Conservation (phyloP, 2,329 filamentous ascomycete species). For the Talaromyces sp. region DNA sequence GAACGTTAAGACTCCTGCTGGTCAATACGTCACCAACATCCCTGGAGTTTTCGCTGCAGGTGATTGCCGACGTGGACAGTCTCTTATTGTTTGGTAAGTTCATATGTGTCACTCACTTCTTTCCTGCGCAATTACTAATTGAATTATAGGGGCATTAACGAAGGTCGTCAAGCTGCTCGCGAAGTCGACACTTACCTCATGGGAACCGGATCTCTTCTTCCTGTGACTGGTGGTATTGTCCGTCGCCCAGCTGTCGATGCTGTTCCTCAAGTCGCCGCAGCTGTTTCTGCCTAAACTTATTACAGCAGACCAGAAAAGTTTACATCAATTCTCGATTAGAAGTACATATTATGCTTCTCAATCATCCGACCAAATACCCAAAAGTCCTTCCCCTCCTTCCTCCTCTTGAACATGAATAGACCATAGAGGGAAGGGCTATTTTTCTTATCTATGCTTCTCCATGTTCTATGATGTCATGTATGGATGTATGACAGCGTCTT, state of each 20-base stretch:
- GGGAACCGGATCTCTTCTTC: constrained; percentile 67
- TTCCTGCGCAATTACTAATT: constrained; percentile 8
- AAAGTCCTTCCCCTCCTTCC: constrained; percentile 1
- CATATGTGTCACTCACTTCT: not conserved
- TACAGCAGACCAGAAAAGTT: not conserved
- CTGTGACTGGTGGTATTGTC: constrained; percentile 87
- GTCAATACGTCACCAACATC: constrained; percentile 83
- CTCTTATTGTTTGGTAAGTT: constrained; percentile 86
- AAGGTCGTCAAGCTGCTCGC: constrained; percentile 85
- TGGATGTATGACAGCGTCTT: constrained; percentile 15
- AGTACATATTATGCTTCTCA: not conserved
- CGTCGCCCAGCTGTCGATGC: constrained; percentile 62
- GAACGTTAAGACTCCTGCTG: constrained; percentile 89
- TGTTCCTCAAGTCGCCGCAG: constrained; percentile 29
- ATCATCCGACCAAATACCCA: not conserved
- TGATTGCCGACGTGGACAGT: constrained; percentile 92
- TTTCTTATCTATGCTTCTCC: constrained; percentile 3
- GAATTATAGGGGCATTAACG: constrained; percentile 76
- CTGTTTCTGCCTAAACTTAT: constrained; percentile 8
- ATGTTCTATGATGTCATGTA: constrained; percentile 12
- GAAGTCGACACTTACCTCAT: constrained; percentile 88
- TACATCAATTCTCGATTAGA: not conserved
- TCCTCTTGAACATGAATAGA: constrained; percentile 5
- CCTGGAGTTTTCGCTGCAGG: constrained; percentile 88
- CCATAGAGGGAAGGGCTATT: constrained; percentile 2